These are phyloP conservation scores for Panicum miliaceum DNA, from an alignment of 176 grass and related monocot genomes.

Conservation along the genomic window DNA sequence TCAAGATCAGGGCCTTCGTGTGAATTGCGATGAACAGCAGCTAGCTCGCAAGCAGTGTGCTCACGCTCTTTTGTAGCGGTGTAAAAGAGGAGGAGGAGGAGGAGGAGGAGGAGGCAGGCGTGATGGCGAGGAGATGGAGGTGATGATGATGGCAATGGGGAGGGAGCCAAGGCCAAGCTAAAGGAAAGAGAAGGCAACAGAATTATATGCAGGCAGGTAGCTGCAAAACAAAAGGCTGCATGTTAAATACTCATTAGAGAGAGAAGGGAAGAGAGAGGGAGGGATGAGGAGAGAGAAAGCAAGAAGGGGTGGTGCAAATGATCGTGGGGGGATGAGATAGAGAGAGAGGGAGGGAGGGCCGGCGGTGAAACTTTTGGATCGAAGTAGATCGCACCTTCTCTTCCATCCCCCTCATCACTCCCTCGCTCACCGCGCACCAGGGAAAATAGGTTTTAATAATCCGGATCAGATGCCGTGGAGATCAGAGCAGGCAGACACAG, in stretches of 20 bases:
- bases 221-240: constrained; percentile 51
- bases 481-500: constrained; percentile 5
- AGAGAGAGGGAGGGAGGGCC: background rate
- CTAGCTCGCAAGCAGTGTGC: constrained; percentile 7
- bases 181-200: constrained; percentile 56
- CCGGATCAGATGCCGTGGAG: constrained; percentile 35
- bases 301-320: constrained; percentile 36
- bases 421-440: background rate
- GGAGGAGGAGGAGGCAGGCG: constrained; percentile 40
- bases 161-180: constrained; percentile 33
- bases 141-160: constrained; percentile 56
- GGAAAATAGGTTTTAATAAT: constrained; percentile 3
- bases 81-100: constrained; percentile 28
- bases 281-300: background rate
- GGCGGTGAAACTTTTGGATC: constrained; percentile 53
- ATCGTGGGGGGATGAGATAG: constrained; percentile 40
- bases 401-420: background rate
- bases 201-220: constrained; percentile 73
- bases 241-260: constrained; percentile 63
- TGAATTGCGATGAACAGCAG: constrained; percentile 14
- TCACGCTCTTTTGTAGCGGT: constrained; percentile 37
- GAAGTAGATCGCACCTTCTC: constrained; percentile 51
- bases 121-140: constrained; percentile 58
- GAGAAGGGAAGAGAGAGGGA: constrained; percentile 6
- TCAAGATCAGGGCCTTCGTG: background rate